Evolutionary conservation across 2,329 filamentous ascomycete genomes (phyloP), one percentile per base, ranked within the genome.

Genomic region (Fusarium palustre): DNA sequence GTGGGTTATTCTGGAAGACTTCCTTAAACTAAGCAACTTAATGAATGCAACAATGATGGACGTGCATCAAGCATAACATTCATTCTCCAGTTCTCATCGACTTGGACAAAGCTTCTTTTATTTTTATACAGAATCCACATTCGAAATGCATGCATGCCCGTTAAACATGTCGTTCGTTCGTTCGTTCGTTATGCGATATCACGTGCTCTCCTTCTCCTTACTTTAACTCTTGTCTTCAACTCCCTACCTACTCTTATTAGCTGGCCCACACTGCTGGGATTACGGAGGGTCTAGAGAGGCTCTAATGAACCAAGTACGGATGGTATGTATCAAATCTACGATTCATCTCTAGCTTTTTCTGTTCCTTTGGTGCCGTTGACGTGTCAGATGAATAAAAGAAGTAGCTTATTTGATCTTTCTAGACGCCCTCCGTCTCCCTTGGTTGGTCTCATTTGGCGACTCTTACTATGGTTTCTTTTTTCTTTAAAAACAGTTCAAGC

Each of bases 281-380:
- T 48, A 18, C 42, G 28, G 56, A 48, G 49, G 42, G 30, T 54
- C 48, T 43, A 62, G 38, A 50, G 42, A 69, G 38, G 56, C 55
- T 48, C 60, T 55, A 66, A 42, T 62, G 66, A 56, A 47, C 28
- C 43, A 46, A 46, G 25, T 25, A 22, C 24, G 16, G 24, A 25
- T 28, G 24, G 28, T 22, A 25, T 31, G 42, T 48, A 65, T 60
- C 36, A 55, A 65, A 59, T 70, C 65, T 73, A 55, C 55, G 64
- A 67, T 72, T 49, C 38, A 50, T 53, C 61, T 55, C 59, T 64
- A 43, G 55, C 60, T 71, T 69, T 47, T 55, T 66, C 22, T 8
- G 11, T 70, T 69, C 46, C 55, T 68, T 56, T 70, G 45, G 36
- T 25, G 30, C 20, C 41, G 48, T 59, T 61, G 62, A 73, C 56